Conservation (phyloP, 2,329 filamentous ascomycete genomes). For the Neofusicoccum parvum region DNA sequence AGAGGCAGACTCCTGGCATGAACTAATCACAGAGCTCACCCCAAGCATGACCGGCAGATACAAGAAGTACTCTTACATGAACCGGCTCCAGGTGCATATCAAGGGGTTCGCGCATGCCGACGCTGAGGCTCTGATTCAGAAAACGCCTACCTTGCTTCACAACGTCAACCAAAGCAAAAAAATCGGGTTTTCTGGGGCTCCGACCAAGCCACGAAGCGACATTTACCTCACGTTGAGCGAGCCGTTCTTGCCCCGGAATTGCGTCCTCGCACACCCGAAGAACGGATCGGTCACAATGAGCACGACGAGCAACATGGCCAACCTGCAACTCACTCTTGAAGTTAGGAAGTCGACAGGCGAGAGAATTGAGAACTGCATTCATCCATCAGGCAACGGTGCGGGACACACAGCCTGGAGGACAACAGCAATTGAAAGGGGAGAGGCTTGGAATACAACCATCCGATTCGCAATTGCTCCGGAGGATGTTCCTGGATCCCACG, state of each 20-base stretch:
- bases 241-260: slow-evolving; percentile 71
- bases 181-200: slow-evolving; percentile 91
- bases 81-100: slow-evolving; percentile 77
- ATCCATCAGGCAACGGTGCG: slow-evolving; percentile 77
- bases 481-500: slow-evolving; percentile 79
- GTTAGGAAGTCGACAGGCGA: slow-evolving; percentile 78
- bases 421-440: slow-evolving; percentile 74
- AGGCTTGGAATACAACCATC: slow-evolving; percentile 86
- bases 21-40: slow-evolving; percentile 72
- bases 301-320: slow-evolving; percentile 65
- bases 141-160: slow-evolving; percentile 84
- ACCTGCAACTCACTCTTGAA: slow-evolving; percentile 86
- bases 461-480: slow-evolving; percentile 76
- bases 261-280: slow-evolving; percentile 68
- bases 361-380: slow-evolving; percentile 85
- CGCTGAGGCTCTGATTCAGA: slow-evolving; percentile 77
- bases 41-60: slow-evolving; percentile 74
- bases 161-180: slow-evolving; percentile 79
- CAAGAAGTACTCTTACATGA: slow-evolving; percentile 70
- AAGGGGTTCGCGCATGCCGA: slow-evolving; percentile 77
- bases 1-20: slow-evolving; percentile 69
- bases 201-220: slow-evolving; percentile 84
- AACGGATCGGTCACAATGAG: slow-evolving; percentile 78
- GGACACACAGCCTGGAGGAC: slow-evolving; percentile 87
- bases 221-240: slow-evolving; percentile 89